Evolutionary conservation across 169 alveolate species (phyloP).

Genomic region (Ichthyophthirius multifiliis): DNA sequence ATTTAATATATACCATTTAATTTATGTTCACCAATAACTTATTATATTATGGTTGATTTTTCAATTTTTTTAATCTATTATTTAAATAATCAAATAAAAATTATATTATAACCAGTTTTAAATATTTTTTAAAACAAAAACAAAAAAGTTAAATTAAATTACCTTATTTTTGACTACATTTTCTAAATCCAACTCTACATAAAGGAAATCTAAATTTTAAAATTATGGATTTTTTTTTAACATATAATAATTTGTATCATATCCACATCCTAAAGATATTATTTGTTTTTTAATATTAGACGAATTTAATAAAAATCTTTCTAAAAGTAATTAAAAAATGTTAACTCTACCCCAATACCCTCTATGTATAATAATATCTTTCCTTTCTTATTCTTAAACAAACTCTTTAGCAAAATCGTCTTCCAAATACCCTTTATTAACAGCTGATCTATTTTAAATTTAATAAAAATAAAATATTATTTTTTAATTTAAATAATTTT

Average conservation of each 20-base stretch:
- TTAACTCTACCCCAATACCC: constrained; percentile 78
- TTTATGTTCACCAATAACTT: constrained; percentile 7
- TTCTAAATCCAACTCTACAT: constrained; percentile 68
- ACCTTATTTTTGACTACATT: constrained; percentile 61
- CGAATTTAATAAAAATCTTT: constrained; percentile 41
- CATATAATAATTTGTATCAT: constrained; percentile 66
- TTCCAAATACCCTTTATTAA: constrained; percentile 46
- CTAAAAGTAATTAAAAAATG: constrained; percentile 39
- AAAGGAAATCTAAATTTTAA: constrained; percentile 34
- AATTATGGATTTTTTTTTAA: constrained; percentile 41
- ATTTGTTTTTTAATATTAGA: constrained; percentile 45
- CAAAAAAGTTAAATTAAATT: too few species aligned
- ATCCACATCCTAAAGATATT: constrained; percentile 78
- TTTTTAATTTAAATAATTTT: not conserved
- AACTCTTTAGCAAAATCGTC: constrained; percentile 56
- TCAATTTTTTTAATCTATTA: constrained; percentile 34
- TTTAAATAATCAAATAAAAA: too few species aligned
- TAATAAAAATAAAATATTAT: not conserved
- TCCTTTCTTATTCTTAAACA: constrained; percentile 32
- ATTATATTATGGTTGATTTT: constrained; percentile 27
- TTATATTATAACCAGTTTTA: too few species aligned
- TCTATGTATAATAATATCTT: constrained; percentile 73
- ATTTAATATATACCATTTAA: not conserved
- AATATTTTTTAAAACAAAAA: too few species aligned
- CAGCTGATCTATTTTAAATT: constrained; percentile 34